phyloP scores from a whole-genome alignment of 83 land plant species.

The Diphasiastrum complanatum region DNA sequence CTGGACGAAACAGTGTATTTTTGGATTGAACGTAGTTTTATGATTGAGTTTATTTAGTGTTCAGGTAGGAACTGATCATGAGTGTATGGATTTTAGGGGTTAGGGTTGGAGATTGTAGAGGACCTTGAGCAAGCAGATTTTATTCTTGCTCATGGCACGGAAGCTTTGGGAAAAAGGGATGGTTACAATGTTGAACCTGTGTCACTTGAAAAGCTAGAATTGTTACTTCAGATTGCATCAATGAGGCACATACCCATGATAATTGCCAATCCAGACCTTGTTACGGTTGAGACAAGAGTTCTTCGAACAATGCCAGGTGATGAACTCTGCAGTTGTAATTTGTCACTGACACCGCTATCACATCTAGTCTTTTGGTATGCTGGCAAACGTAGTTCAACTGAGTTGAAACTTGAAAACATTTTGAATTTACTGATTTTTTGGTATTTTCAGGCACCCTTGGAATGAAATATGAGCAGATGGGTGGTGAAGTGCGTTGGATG shows the following conservation, averaged over 20 bases:
- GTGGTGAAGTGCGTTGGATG: conserved; percentile 90
- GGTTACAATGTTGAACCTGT: conserved; percentile 37
- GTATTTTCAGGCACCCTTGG: conserved; percentile 54
- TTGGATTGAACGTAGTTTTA: no score
- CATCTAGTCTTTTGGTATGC: background rate
- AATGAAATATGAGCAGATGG: conserved; percentile 65
- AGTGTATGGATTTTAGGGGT: conserved; percentile 35
- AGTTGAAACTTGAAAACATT: conserved; percentile 5
- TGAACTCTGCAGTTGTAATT: background rate
- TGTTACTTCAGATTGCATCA: conserved; percentile 47
- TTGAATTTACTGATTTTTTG: background rate
- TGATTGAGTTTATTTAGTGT: no score
- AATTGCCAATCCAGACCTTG: conserved; percentile 87
- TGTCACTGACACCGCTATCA: background rate
- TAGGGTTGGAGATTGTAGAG: conserved; percentile 63
- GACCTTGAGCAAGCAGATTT: conserved; percentile 65
- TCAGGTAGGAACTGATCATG: background rate
- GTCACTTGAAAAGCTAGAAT: conserved; percentile 52
- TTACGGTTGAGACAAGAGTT: conserved; percentile 83
- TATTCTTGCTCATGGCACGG: conserved; percentile 83
- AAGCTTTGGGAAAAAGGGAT: conserved; percentile 56
- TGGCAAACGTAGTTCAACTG: no score
- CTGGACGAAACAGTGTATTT: background rate
- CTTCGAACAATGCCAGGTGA: conserved; percentile 81
- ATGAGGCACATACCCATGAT: conserved; percentile 64